These are phyloP conservation scores for Talaromyces pinophilus DNA, from an alignment of 2,329 filamentous ascomycete species.

Conservation along the genomic window DNA sequence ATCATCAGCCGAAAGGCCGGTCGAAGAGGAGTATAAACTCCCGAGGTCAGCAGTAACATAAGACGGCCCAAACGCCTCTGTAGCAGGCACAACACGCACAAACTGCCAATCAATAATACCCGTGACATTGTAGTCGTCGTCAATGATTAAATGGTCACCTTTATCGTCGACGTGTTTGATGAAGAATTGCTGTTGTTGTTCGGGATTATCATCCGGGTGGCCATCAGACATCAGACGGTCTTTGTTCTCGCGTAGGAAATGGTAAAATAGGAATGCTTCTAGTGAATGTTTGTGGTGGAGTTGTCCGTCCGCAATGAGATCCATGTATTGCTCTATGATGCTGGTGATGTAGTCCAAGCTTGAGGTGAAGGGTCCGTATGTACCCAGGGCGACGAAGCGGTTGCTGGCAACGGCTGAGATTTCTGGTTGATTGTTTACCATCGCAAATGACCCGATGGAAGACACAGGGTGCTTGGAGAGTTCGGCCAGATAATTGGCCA, in stretches of 20 bases:
- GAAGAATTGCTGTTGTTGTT: slow-evolving; percentile 35
- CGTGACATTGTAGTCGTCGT: slow-evolving; percentile 48
- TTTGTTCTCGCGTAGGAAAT: not conserved
- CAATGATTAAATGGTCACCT: slow-evolving; percentile 48
- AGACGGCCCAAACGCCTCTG: slow-evolving; percentile 45
- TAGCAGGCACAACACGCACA: slow-evolving; percentile 32
- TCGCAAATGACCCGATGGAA: slow-evolving; percentile 12
- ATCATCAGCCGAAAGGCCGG: not conserved
- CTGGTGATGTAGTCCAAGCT: slow-evolving; percentile 14
- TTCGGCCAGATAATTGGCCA: slow-evolving; percentile 21
- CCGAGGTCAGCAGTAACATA: slow-evolving; percentile 38
- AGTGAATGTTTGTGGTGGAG: slow-evolving; percentile 13
- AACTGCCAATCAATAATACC: slow-evolving; percentile 52
- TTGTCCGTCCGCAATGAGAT: slow-evolving; percentile 21
- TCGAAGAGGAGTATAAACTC: slow-evolving; percentile 19
- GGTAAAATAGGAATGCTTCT: slow-evolving; percentile 20
- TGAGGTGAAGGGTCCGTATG: slow-evolving; percentile 20
- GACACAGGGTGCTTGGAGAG: slow-evolving; percentile 18
- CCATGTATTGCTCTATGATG: slow-evolving; percentile 21
- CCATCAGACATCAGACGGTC: not conserved
- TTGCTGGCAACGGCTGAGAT: slow-evolving; percentile 22
- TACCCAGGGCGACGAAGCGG: slow-evolving; percentile 20
- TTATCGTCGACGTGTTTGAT: slow-evolving; percentile 51
- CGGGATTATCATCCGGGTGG: not conserved
- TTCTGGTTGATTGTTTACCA: not conserved